Percentiles rank a stretch among this genome's conserved stretches.
Evolutionary conservation across 257 asterid genomes (phyloP).

Genomic region (Misopates orontium): DNA sequence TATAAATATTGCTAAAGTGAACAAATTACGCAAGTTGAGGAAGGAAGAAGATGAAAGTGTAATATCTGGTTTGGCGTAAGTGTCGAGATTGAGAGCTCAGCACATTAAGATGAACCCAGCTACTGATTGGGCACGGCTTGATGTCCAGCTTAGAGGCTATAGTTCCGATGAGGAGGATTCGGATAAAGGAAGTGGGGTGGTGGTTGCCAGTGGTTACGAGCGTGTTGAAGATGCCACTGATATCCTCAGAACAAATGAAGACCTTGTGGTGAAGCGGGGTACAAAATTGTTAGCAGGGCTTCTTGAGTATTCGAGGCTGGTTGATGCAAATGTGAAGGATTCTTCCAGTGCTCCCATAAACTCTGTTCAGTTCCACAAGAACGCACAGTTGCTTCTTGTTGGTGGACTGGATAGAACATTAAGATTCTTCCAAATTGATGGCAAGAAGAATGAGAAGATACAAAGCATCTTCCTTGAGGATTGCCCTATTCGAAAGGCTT

Average conservation of each 20-base stretch:
- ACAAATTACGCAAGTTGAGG: constrained; percentile 75
- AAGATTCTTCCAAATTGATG: constrained; percentile 85
- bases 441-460: constrained; percentile 71
- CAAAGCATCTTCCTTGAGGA: constrained; percentile 83
- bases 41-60: constrained; percentile 72
- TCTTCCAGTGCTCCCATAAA: constrained; percentile 62
- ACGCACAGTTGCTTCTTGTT: constrained; percentile 80
- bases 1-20: constrained; percentile 69
- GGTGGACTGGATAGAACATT: constrained; percentile 80
- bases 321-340: constrained; percentile 72
- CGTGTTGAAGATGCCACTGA: constrained; percentile 37
- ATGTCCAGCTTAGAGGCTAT: constrained; percentile 33
- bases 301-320: constrained; percentile 76
- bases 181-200: constrained; percentile 45
- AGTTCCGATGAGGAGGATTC: constrained; percentile 70
- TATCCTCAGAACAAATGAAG: constrained; percentile 68
- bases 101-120: constrained; percentile 83
- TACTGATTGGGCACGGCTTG: constrained; percentile 81
- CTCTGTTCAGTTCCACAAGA: constrained; percentile 88
- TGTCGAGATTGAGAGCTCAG: constrained; percentile 83
- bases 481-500: constrained; percentile 80
- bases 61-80: constrained; percentile 65
- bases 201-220: constrained; percentile 41
- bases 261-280: constrained; percentile 59
- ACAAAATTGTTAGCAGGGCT: constrained; percentile 63